Conservation (phyloP, 495 filamentous ascomycete species). For the Oleoguttula mirabilis region DNA sequence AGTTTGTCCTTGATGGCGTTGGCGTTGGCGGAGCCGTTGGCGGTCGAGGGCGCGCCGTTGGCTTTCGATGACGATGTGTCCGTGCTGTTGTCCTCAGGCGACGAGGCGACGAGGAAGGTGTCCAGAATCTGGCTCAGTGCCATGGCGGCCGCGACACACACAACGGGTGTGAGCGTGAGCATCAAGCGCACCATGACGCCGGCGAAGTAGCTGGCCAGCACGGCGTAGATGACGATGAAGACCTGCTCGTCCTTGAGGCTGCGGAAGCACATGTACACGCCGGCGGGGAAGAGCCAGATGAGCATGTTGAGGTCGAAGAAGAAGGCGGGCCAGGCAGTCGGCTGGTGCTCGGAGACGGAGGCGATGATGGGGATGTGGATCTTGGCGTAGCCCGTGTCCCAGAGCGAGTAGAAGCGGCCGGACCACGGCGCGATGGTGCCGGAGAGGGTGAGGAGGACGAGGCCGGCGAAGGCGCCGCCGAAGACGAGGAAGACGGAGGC, state of each 20-base stretch:
- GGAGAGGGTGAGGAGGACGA: conserved; percentile 71
- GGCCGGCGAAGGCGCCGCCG: conserved; percentile 55
- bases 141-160: conserved; percentile 88
- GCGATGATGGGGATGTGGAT: conserved; percentile 99
- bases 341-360: conserved; percentile 97
- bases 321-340: conserved; percentile 99
- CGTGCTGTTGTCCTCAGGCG: conserved; percentile 6
- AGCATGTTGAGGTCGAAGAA: conserved; percentile 98
- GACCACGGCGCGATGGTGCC: conserved; percentile 96
- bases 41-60: conserved; percentile 34
- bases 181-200: conserved; percentile 99
- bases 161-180: conserved; percentile 92
- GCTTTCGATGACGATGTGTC: conserved; percentile 3
- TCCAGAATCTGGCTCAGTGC: conserved; percentile 83
- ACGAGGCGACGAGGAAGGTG: conserved; percentile 53
- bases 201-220: conserved; percentile 93
- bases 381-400: conserved; percentile 98
- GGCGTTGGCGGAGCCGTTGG: conserved; percentile 39
- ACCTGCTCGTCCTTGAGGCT: conserved; percentile 92
- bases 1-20: conserved; percentile 27
- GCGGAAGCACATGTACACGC: conserved; percentile 97
- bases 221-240: conserved; percentile 91
- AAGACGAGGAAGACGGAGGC: conserved; percentile 69
- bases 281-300: conserved; percentile 98
- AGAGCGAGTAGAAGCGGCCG: conserved; percentile 97